Base-by-base conservation (phyloP, 352 stramenopile genomes). In the Phytophthora macrochlamydospora region DNA sequence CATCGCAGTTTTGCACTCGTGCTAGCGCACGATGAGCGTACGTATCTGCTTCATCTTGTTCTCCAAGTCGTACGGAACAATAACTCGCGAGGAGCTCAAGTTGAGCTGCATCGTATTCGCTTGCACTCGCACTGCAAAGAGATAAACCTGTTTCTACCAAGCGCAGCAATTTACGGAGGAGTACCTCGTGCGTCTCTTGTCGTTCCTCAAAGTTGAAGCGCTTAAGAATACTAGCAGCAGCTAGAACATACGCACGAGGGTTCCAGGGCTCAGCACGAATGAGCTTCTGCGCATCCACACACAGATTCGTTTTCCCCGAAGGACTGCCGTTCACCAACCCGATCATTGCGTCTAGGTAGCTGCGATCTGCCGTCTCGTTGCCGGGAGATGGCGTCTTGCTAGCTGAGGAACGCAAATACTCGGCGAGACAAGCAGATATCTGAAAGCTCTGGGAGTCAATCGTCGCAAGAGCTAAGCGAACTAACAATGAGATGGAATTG, bases 191-290 rank as follows among this genome's bases (percentile, higher is more conserved):
- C 6, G 61, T 58, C 9, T 66, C 46, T 35, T 54, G 28, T 9
- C 40, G 69, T 8, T 57, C 24, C 30, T 77, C 64, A 7, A 75
- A 51, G 2, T 31, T 54, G 33, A 76, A 51, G 8, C 48, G 71
- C 62, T 90, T 91, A 43, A 89, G 71, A n/a, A 88, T 59, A 13
- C 76, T 69, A 0, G 78, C 32, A 8, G 71, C 80, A 46, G 80
- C 78, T 8, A 91, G 32, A 30, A 81, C 61, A 58, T 92, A 91
- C 7, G 79, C 78, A 2, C 69, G 71, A 2, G 81, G 66, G 7
- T 88, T 83, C 79, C 78, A 87, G 28, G 85, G 81, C 38, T 90
- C 52, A 56, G 81, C 76, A 32, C 78, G 85, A 40, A 93, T 67
- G 29, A 92, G 71, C 58, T 89, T 91, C 64, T 86, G 70, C 8